phyloP scores from a whole-genome alignment of 768 basidiomycete genomes.

The Hypholoma fasciculare region DNA sequence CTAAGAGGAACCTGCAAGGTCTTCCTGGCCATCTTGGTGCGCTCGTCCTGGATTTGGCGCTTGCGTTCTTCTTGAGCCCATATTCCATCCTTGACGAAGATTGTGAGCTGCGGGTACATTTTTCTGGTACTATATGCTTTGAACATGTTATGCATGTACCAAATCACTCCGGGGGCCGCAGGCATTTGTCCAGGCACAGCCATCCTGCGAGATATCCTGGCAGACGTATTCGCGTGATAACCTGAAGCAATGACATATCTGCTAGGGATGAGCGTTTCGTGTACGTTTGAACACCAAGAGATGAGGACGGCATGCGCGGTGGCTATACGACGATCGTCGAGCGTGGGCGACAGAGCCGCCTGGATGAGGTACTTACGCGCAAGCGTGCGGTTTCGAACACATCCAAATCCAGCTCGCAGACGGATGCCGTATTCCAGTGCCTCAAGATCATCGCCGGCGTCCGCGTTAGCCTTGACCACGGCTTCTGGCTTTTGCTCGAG shows the following conservation, averaged over 20 bases:
- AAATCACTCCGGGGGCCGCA: too few species aligned
- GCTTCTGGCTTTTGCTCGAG: slow-evolving; percentile 4
- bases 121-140: too few species aligned
- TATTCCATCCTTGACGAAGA: not conserved
- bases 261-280: not conserved
- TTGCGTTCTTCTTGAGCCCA: not conserved
- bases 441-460: slow-evolving; percentile 11
- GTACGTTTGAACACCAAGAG: slow-evolving; percentile 8
- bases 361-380: slow-evolving; percentile 15
- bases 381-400: slow-evolving; percentile 8
- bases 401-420: slow-evolving; percentile 11
- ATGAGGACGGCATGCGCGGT: slow-evolving; percentile 14
- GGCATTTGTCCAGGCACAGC: too few species aligned
- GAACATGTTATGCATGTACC: too few species aligned
- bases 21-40: slow-evolving; percentile 16
- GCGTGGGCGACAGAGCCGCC: slow-evolving; percentile 2
- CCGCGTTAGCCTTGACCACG: slow-evolving; percentile 11
- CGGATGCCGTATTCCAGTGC: slow-evolving; percentile 15
- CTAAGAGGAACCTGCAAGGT: slow-evolving; percentile 20
- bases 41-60: slow-evolving; percentile 1
- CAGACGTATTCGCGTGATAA: slow-evolving; percentile 4
- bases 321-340: slow-evolving; percentile 8
- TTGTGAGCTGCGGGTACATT: not conserved
- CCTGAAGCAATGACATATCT: slow-evolving; percentile 9
- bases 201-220: too few species aligned